These are phyloP conservation scores for Aspergillus clavatus DNA, from an alignment of 2,329 filamentous ascomycete genomes.

Conservation along the genomic window DNA sequence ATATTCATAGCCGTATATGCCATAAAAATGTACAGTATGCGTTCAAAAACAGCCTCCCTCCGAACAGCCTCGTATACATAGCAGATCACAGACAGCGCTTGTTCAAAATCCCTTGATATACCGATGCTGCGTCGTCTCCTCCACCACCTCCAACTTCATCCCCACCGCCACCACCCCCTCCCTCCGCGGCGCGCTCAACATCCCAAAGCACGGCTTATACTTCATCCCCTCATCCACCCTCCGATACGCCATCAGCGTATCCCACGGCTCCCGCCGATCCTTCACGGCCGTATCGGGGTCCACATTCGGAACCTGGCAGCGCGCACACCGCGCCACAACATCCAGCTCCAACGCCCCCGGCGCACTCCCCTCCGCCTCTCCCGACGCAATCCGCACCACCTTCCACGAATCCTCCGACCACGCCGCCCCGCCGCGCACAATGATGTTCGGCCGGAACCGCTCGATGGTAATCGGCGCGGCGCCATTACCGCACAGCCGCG, in stretches of 20 bases:
- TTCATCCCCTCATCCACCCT: constrained; percentile 56
- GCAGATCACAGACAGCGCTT: too few species aligned
- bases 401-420: constrained; percentile 65
- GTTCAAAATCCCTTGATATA: constrained; percentile 44
- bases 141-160: constrained; percentile 54
- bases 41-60: too few species aligned
- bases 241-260: constrained; percentile 57
- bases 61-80: too few species aligned
- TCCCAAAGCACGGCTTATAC: constrained; percentile 64
- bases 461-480: constrained; percentile 53
- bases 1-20: too few species aligned
- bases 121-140: constrained; percentile 54
- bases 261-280: constrained; percentile 57
- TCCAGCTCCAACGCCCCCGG: constrained; percentile 50
- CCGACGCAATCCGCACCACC: constrained; percentile 40
- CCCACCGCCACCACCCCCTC: constrained; percentile 55
- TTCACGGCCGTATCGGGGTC: constrained; percentile 57
- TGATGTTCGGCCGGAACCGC: constrained; percentile 60
- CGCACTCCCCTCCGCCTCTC: constrained; percentile 1
- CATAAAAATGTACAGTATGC: too few species aligned
- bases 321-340: constrained; percentile 54
- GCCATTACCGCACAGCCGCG: constrained; percentile 41
- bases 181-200: constrained; percentile 56
- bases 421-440: constrained; percentile 51
- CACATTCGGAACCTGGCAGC: constrained; percentile 63